phyloP scores from a whole-genome alignment of 768 basidiomycete genomes.

The Hypholoma fasciculare region DNA sequence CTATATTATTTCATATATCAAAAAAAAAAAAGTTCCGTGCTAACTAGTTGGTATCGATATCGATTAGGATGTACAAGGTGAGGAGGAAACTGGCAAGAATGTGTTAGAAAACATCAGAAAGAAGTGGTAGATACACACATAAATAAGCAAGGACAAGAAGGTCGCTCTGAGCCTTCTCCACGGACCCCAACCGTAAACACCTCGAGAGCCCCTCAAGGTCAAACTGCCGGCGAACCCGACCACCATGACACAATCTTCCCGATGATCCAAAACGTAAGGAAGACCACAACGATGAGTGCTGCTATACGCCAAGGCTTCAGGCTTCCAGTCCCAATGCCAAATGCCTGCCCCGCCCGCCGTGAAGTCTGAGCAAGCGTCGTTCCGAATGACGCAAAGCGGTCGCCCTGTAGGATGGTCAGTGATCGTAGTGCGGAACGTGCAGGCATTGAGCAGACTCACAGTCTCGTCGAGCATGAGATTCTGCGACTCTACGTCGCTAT shows the following conservation, averaged over 20 bases:
- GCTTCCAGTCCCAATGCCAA: conserved; percentile 67
- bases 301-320: conserved; percentile 72
- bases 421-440: not conserved
- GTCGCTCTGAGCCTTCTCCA: not conserved
- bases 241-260: conserved; percentile 55
- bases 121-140: no score
- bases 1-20: no score
- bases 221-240: conserved; percentile 27
- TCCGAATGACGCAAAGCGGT: conserved; percentile 68
- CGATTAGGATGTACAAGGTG: no score
- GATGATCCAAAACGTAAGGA: conserved; percentile 58
- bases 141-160: no score
- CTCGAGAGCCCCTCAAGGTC: not conserved
- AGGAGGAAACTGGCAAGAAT: no score
- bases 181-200: not conserved
- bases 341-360: conserved; percentile 69
- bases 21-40: no score
- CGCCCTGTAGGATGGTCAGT: conserved; percentile 43
- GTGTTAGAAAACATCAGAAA: no score
- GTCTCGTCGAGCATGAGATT: conserved; percentile 78
- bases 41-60: no score
- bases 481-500: conserved; percentile 83
- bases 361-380: conserved; percentile 65
- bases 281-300: conserved; percentile 52
- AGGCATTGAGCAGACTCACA: conserved; percentile 44